Percentiles rank a stretch among this genome's conserved stretches.
These are phyloP conservation scores for Ceratocystiopsis brevicomis DNA, from an alignment of 2,329 filamentous ascomycete species.

Conservation along the genomic window DNA sequence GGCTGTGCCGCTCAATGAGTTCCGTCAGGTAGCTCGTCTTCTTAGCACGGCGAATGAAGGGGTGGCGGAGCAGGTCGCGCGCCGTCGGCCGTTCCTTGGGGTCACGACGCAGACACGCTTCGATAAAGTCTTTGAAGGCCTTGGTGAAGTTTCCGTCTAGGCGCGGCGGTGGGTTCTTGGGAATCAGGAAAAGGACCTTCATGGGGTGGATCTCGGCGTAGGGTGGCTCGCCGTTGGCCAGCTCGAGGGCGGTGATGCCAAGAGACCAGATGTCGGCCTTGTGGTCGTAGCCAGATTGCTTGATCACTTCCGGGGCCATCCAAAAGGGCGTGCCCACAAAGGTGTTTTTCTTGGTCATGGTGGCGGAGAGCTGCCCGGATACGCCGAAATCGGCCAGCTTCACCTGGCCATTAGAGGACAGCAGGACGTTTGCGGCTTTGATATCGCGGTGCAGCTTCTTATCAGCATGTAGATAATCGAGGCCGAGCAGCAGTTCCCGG, in stretches of 20 bases:
- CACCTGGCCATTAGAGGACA: constrained; percentile 81
- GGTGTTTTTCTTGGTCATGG: constrained; percentile 99
- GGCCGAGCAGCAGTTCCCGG: constrained; percentile 67
- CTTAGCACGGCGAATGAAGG: constrained; percentile 80
- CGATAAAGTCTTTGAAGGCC: constrained; percentile 68
- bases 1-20: constrained; percentile 73
- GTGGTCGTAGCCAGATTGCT: constrained; percentile 93
- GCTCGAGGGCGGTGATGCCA: constrained; percentile 80
- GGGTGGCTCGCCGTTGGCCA: constrained; percentile 81
- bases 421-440: constrained; percentile 87
- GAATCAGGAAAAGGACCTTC: constrained; percentile 93
- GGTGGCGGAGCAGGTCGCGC: constrained; percentile 70
- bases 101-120: constrained; percentile 71
- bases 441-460: constrained; percentile 94
- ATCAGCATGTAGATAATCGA: constrained; percentile 87
- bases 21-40: constrained; percentile 94
- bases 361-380: constrained; percentile 85
- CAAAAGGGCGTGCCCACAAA: constrained; percentile 97
- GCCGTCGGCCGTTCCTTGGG: constrained; percentile 76
- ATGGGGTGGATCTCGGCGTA: constrained; percentile 96
- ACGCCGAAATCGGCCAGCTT: constrained; percentile 96
- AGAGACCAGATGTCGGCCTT: constrained; percentile 97
- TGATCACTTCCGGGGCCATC: constrained; percentile 99
- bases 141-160: constrained; percentile 68
- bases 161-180: constrained; percentile 74